A percentile compares a stretch with the other conserved stretches of the same genome.
Evolutionary conservation across 805 yeast genomes (phyloP).

Genomic region (Metschnikowia kunwiensis): DNA sequence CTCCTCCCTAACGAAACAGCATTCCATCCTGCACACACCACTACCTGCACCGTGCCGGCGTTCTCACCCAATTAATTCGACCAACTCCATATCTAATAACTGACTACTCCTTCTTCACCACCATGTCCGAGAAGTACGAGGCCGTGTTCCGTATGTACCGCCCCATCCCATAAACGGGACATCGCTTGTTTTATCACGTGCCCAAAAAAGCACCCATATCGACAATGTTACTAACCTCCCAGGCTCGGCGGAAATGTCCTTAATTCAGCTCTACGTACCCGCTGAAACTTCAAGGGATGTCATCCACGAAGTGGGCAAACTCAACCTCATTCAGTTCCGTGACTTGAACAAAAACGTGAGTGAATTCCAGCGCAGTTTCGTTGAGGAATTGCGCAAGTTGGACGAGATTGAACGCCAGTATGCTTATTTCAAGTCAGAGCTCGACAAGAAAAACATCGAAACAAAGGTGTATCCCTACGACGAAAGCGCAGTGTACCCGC

Average conservation of each 20-base stretch:
- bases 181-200: no score
- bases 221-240: constrained; percentile 19
- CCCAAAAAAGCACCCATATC: background rate
- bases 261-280: constrained; percentile 87
- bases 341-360: constrained; percentile 76
- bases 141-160: constrained; percentile 44
- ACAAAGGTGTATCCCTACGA: constrained; percentile 35
- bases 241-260: constrained; percentile 96
- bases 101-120: background rate
- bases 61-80: no score
- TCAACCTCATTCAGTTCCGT: constrained; percentile 82
- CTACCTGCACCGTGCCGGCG: no score
- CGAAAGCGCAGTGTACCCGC: constrained; percentile 29
- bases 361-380: constrained; percentile 87
- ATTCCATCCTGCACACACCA: no score
- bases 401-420: constrained; percentile 88
- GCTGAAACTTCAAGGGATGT: constrained; percentile 86
- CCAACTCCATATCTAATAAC: no score
- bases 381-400: constrained; percentile 75
- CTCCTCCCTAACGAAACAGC: no score
- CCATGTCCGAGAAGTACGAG: constrained; percentile 36
- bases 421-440: constrained; percentile 42
- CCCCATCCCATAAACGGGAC: no score
- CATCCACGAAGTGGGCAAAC: constrained; percentile 80
- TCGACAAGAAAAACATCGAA: constrained; percentile 47